Base-by-base conservation (phyloP, 805 yeast species). In the Ogataea polymorpha region DNA sequence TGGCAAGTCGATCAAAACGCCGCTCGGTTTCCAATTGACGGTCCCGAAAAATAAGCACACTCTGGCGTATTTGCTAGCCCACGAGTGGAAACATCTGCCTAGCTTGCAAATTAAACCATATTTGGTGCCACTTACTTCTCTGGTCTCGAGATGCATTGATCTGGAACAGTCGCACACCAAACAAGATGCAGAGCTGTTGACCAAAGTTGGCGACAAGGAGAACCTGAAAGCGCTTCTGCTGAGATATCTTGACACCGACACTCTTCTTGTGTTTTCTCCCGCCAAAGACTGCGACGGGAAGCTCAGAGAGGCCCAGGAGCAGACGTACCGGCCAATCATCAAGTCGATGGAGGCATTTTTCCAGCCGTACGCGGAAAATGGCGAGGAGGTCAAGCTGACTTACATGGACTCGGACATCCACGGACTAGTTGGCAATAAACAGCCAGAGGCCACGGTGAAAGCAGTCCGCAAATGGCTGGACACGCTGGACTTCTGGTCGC, bases 241-340 rank as follows among this genome's bases (percentile, higher is more conserved):
- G 55, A 79, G 90, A 41, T 93, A 90, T 58, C 69, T 95, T 44
- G 99, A 93, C 61, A 93, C 99, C 0, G 99, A 93, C 62, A 89
- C 98, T 2, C 68, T 95, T 48, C 71, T 93, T 39, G 88, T 91
- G 7, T 84, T 90, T 56, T 81, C 96, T 1, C 95, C 96, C 10
- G 50, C 53, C 9, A 71, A 68, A 30, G 98, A 91, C 59, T 88
- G 85, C 58, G 90, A 86, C 50, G 98, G 98, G 8, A 70, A 68
- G 30, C 70, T 93, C 47, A 75, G 99, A 56, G 61, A 67, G 27
- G 87, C 77, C n/a, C 99, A 93, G 63, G 82, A 87, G 49, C 77
- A 79, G 51, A 65, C 72, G 41, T 95, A 87, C 63, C 63, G 80
- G 42, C 96, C 96, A 0, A 67, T 91, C 29, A 84, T 88, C 21